A percentile compares a stretch with the other conserved stretches of the same genome.
Conservation (phyloP, 441 rosid species). For the Corymbia citriodora region DNA sequence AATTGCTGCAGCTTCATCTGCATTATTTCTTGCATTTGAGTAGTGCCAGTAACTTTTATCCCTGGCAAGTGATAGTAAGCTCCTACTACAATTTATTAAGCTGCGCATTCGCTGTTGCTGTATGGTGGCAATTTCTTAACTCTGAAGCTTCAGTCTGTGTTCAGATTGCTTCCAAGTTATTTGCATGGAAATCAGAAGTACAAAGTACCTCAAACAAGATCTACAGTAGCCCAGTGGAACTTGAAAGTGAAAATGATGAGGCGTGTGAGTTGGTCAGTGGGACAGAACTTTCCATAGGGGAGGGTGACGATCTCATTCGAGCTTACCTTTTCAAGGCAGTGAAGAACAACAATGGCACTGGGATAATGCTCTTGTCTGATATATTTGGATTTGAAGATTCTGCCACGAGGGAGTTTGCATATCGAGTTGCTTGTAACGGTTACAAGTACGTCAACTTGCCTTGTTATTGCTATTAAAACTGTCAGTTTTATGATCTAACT, state of each 20-base stretch:
- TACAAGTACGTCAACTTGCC: conserved; percentile 50
- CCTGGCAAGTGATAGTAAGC: not conserved
- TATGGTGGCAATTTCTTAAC: conserved; percentile 11
- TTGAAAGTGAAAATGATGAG: conserved; percentile 60
- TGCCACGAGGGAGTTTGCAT: conserved; percentile 74
- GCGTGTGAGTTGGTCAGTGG: conserved; percentile 74
- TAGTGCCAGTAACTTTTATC: not conserved
- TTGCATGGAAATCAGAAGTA: conserved; percentile 9
- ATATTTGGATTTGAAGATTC: conserved; percentile 73
- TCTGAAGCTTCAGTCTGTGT: conserved; percentile 41
- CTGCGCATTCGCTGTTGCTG: not conserved
- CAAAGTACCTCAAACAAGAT: conserved; percentile 7
- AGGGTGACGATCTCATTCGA: conserved; percentile 35
- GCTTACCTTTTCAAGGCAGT: conserved; percentile 68
- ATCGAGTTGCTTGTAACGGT: conserved; percentile 84
- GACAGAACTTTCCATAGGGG: conserved; percentile 52
- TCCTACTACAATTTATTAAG: not conserved
- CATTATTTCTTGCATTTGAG: not conserved
- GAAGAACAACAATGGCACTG: conserved; percentile 72
- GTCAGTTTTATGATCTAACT: not conserved
- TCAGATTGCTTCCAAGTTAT: conserved; percentile 35
- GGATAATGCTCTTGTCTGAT: conserved; percentile 66
- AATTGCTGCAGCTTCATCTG: not conserved
- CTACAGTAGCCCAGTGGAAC: conserved; percentile 24
- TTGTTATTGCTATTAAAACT: not conserved